Conservation (phyloP, 441 rosid species). For the Biscutella auriculata region DNA sequence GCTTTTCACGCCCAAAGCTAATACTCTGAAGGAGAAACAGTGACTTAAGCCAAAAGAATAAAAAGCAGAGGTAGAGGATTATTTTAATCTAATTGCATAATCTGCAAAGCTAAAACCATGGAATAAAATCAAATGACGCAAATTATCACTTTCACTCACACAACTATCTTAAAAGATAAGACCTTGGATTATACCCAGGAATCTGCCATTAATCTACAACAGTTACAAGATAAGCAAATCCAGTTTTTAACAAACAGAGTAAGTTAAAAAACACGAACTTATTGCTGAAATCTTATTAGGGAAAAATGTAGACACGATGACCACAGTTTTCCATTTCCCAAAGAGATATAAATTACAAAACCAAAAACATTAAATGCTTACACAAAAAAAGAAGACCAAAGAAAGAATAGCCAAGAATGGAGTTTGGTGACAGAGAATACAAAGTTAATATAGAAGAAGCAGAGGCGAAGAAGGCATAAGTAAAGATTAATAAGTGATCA, state of each 20-base stretch:
- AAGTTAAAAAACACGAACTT: too few species aligned
- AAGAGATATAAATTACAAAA: constrained; percentile 1
- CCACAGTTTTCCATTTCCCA: constrained; percentile 22
- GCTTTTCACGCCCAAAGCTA: constrained; percentile 12
- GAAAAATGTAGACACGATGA: background rate
- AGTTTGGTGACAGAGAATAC: background rate
- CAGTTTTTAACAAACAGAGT: too few species aligned
- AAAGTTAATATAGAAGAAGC: constrained; percentile 4
- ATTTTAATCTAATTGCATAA: constrained; percentile 12
- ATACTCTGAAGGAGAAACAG: background rate
- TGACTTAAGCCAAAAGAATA: background rate
- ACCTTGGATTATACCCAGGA: constrained; percentile 18
- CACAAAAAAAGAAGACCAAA: constrained; percentile 16
- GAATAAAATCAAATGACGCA: constrained; percentile 20
- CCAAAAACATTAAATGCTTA: constrained; percentile 18
- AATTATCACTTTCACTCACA: constrained; percentile 6
- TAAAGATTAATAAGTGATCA: background rate
- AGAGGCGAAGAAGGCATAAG: constrained; percentile 13
- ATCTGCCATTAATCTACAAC: constrained; percentile 7
- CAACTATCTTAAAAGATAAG: background rate
- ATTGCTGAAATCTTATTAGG: too few species aligned
- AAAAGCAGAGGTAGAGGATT: constrained; percentile 8
- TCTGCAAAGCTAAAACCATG: constrained; percentile 12
- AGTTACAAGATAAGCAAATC: background rate
- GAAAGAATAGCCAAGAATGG: background rate